These are phyloP conservation scores for Arthrobotrys pseudoclavata DNA, from an alignment of 2,329 filamentous ascomycete genomes.

Conservation along the genomic window DNA sequence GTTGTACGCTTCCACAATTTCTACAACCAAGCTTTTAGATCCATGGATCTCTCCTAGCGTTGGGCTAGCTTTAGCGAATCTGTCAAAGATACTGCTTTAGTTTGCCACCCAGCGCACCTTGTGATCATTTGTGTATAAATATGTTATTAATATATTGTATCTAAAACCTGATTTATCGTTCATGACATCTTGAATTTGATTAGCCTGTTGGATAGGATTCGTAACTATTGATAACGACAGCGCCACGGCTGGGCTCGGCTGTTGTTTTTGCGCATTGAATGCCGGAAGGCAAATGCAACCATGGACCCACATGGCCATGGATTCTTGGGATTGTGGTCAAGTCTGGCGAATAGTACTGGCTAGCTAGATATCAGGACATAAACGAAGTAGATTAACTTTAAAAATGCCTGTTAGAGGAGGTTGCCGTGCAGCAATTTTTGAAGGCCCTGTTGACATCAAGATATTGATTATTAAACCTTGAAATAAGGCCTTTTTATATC, in stretches of 20 bases:
- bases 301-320: constrained; percentile 13
- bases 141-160: not conserved
- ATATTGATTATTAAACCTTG: not conserved
- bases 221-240: constrained; percentile 4
- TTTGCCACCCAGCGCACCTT: constrained; percentile 14
- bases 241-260: constrained; percentile 22
- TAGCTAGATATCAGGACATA: not conserved
- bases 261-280: not conserved
- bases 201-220: not conserved
- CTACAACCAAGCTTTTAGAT: constrained; percentile 13
- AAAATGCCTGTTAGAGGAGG: not conserved
- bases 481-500: not conserved
- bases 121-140: not conserved
- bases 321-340: not conserved
- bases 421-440: not conserved
- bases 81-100: constrained; percentile 11
- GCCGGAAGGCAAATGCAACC: constrained; percentile 32
- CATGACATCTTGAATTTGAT: not conserved
- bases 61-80: constrained; percentile 15
- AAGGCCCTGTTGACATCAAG: constrained; percentile 12
- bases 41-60: not conserved
- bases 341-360: not conserved
- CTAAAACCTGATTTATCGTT: not conserved
- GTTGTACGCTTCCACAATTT: not conserved
- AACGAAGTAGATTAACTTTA: constrained; percentile 2